phyloP scores from a whole-genome alignment of 1,139 yeast genomes.

The Pichia inconspicua region DNA sequence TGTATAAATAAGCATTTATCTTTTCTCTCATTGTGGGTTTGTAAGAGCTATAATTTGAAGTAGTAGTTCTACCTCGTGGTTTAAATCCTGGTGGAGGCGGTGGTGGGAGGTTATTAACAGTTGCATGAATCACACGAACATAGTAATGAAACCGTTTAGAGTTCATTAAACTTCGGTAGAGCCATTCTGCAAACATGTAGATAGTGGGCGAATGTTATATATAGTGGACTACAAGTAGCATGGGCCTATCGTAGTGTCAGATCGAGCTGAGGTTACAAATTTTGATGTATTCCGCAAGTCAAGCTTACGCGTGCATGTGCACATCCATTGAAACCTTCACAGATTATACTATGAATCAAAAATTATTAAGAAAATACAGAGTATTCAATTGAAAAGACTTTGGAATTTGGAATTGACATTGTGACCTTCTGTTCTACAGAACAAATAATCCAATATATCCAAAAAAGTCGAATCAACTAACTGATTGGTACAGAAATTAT shows the following conservation, averaged over 20 bases:
- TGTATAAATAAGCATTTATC: conserved; percentile 51
- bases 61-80: neutral
- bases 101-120: conserved; percentile 51
- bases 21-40: conserved; percentile 49
- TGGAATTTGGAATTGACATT: too few species aligned
- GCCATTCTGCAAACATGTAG: conserved; percentile 22
- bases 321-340: neutral
- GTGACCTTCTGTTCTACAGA: too few species aligned
- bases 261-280: too few species aligned
- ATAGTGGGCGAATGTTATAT: neutral
- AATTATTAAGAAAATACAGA: neutral
- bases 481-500: neutral
- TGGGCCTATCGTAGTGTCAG: too few species aligned
- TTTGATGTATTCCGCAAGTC: too few species aligned
- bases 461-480: neutral
- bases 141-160: conserved; percentile 62
- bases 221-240: too few species aligned
- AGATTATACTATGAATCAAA: neutral
- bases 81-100: conserved; percentile 15
- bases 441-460: neutral
- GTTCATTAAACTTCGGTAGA: conserved; percentile 35
- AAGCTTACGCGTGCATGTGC: too few species aligned
- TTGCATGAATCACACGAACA: conserved; percentile 58
- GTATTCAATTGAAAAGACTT: neutral
- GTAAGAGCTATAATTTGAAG: conserved; percentile 12